Evolutionary conservation across 2,329 filamentous ascomycete genomes (phyloP).

Genomic region (Coniochaeta hoffmannii): DNA sequence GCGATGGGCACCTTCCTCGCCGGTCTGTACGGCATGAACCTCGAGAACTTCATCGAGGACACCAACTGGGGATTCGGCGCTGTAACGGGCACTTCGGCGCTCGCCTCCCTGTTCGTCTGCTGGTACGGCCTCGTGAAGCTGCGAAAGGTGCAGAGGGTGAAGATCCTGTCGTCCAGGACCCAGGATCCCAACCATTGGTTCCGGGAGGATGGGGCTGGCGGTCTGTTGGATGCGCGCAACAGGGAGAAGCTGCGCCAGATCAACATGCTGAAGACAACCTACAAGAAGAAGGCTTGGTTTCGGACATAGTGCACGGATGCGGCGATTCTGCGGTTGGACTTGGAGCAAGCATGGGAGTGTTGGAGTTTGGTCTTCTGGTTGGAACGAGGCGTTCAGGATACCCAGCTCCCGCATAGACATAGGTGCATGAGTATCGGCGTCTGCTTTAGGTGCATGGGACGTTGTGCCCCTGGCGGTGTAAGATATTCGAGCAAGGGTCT

Average conservation of each 20-base stretch:
- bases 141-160: slow-evolving; percentile 77
- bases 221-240: slow-evolving; percentile 45
- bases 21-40: slow-evolving; percentile 99
- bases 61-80: slow-evolving; percentile 76
- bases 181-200: slow-evolving; percentile 30
- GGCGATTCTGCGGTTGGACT: neutral
- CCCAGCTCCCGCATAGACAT: neutral
- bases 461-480: neutral
- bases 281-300: slow-evolving; percentile 16
- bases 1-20: slow-evolving; percentile 92
- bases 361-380: neutral
- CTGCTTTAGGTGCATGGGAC: neutral
- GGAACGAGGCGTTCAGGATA: slow-evolving; percentile 1
- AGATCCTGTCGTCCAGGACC: slow-evolving; percentile 46
- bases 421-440: neutral
- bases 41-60: slow-evolving; percentile 98
- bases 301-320: neutral
- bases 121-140: slow-evolving; percentile 78
- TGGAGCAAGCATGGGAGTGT: neutral
- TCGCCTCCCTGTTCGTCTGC: slow-evolving; percentile 71
- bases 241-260: slow-evolving; percentile 46
- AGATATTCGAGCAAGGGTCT: neutral
- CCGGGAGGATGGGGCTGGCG: slow-evolving; percentile 40
- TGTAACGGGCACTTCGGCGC: slow-evolving; percentile 62
- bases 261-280: slow-evolving; percentile 36